Evolutionary conservation across 164 flowering plant species (phyloP).

Genomic region (Magnolia officinalis): DNA sequence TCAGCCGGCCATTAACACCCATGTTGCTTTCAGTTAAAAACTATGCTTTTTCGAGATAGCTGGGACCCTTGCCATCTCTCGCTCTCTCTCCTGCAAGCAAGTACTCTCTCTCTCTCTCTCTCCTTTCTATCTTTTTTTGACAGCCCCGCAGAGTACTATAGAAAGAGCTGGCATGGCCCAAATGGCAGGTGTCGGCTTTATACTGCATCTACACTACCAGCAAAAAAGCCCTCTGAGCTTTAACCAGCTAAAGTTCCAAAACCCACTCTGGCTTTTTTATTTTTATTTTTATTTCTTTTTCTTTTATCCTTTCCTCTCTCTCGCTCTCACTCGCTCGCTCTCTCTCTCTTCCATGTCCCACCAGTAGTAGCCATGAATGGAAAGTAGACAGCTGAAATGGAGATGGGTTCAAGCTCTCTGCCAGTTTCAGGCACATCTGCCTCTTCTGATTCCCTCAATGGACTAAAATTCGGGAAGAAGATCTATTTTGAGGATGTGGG

Average conservation of each 20-base stretch:
- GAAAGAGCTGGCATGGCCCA: slow-evolving; percentile 47
- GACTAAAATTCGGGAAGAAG: slow-evolving; percentile 58
- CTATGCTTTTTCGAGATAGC: too few species aligned
- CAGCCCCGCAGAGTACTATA: slow-evolving; percentile 8
- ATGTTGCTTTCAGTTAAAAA: too few species aligned
- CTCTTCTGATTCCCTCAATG: slow-evolving; percentile 38
- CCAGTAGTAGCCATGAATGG: slow-evolving; percentile 25
- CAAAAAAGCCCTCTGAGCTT: slow-evolving; percentile 12
- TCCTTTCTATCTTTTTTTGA: neutral
- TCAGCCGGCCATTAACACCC: too few species aligned
- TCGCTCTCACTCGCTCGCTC: neutral
- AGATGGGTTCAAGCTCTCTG: slow-evolving; percentile 39
- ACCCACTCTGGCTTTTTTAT: slow-evolving; percentile 1
- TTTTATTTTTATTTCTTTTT: neutral
- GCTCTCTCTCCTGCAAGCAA: too few species aligned
- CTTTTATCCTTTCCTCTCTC: neutral
- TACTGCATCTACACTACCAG: slow-evolving; percentile 12
- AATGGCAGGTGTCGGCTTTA: slow-evolving; percentile 41
- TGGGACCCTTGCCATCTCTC: too few species aligned
- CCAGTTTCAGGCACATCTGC: slow-evolving; percentile 33
- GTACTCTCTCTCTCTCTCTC: neutral
- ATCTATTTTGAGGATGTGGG: slow-evolving; percentile 62
- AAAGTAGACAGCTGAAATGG: slow-evolving; percentile 28
- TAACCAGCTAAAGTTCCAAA: slow-evolving; percentile 1
- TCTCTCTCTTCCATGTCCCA: neutral